Percentiles rank a stretch among this genome's conserved stretches.
Conservation (phyloP, 495 filamentous ascomycete species). For the Penicillium bovifimosum region DNA sequence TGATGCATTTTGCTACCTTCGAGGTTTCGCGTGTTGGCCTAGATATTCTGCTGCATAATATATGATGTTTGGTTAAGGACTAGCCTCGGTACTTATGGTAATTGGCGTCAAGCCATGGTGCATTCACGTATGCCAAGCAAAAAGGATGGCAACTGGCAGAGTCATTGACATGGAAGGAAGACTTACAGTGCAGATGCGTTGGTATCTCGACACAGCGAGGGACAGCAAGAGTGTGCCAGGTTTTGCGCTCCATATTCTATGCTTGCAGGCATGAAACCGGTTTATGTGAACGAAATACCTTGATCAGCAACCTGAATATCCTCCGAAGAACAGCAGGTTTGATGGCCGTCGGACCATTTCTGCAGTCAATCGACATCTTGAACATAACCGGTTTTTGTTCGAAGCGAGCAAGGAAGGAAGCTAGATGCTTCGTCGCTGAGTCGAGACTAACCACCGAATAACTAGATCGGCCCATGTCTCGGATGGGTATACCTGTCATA, state of each 20-base stretch:
- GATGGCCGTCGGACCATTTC: no score
- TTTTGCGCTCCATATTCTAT: background rate
- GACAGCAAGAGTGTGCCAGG: background rate
- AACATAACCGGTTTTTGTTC: background rate
- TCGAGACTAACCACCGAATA: no score
- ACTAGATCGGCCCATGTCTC: no score
- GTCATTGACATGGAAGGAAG: background rate
- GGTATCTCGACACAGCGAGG: background rate
- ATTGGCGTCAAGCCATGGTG: background rate
- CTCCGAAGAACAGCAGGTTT: no score
- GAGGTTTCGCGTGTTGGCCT: slow-evolving; percentile 17
- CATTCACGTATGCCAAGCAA: background rate
- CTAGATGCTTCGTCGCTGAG: no score
- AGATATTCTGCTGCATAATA: slow-evolving; percentile 18
- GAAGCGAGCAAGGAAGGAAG: background rate
- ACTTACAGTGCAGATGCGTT: background rate
- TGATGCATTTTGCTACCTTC: slow-evolving; percentile 26
- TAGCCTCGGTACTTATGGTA: slow-evolving; percentile 6
- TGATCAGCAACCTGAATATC: background rate
- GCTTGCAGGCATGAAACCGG: background rate
- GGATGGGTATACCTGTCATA: no score
- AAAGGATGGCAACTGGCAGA: background rate
- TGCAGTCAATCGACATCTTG: no score
- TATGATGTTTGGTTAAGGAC: slow-evolving; percentile 12
- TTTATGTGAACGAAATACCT: background rate